Percentiles rank a stretch among this genome's conserved stretches.
Evolutionary conservation across 225 moss, liverwort and hornwort species (phyloP).

Genomic region (Anthoceros angustus): DNA sequence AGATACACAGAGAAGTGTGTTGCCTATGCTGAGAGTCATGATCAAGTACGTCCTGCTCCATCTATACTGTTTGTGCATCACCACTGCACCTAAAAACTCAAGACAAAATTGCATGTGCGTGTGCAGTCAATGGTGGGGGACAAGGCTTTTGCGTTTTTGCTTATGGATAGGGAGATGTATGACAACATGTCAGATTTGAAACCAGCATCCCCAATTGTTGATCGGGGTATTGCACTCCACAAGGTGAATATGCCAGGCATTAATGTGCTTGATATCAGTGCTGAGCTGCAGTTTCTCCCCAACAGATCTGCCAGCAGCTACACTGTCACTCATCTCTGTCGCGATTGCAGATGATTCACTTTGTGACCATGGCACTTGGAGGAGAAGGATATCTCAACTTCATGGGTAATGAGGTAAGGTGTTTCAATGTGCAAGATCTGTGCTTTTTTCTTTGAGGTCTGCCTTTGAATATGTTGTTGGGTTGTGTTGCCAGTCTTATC

Average conservation of each 20-base stretch:
- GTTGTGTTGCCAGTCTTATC: background rate
- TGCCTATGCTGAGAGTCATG: slow-evolving; percentile 84
- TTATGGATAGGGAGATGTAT: slow-evolving; percentile 94
- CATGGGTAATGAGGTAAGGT: slow-evolving; percentile 77
- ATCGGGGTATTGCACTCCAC: slow-evolving; percentile 79
- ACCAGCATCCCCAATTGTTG: slow-evolving; percentile 42
- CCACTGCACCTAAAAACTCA: background rate
- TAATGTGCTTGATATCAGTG: too few relatives aligned
- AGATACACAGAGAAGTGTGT: slow-evolving; percentile 67
- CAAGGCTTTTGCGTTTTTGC: slow-evolving; percentile 61
- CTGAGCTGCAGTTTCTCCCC: too few relatives aligned
- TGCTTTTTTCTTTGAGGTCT: background rate
- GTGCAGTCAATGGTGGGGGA: slow-evolving; percentile 83
- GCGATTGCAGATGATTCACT: slow-evolving; percentile 72
- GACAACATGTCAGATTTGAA: slow-evolving; percentile 60
- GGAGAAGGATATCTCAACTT: slow-evolving; percentile 95
- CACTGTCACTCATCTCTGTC: background rate
- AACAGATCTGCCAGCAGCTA: background rate
- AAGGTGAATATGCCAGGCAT: slow-evolving; percentile 27
- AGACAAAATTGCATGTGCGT: background rate
- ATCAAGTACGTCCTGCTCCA: slow-evolving; percentile 37
- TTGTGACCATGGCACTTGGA: slow-evolving; percentile 73
- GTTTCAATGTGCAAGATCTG: background rate
- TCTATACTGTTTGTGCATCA: background rate
- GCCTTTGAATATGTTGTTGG: background rate